Conservation (phyloP, 192 early-diverging fungal genomes). For the Pilobolus umbonatus region DNA sequence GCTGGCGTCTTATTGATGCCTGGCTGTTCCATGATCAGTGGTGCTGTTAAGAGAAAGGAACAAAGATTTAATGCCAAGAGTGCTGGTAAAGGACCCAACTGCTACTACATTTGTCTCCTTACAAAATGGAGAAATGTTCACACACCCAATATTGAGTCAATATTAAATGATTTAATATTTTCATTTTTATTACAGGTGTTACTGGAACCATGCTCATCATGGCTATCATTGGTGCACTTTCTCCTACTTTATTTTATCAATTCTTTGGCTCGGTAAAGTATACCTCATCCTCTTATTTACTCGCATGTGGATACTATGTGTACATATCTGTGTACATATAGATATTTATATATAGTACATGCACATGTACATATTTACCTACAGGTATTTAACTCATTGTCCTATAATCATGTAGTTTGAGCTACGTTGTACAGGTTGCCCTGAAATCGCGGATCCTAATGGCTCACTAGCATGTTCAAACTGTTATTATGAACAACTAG, state of each 20-base stretch:
- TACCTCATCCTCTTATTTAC: too few species aligned
- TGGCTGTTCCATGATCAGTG: conserved; percentile 90
- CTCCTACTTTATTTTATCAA: conserved; percentile 92
- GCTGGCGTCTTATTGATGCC: conserved; percentile 88
- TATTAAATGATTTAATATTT: background rate
- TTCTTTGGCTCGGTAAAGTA: conserved; percentile 76
- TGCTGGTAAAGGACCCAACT: conserved; percentile 53
- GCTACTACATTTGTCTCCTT: background rate
- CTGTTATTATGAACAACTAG: conserved; percentile 59
- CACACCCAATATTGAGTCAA: too few species aligned
- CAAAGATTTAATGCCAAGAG: conserved; percentile 94
- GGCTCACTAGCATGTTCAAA: conserved; percentile 41
- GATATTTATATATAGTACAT: background rate
- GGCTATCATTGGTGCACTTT: conserved; percentile 87
- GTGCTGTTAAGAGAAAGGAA: conserved; percentile 86
- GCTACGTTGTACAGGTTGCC: conserved; percentile 51
- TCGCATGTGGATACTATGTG: background rate
- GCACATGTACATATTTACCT: background rate
- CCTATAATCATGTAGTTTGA: conserved; percentile 41
- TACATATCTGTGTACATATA: background rate
- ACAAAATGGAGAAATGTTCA: background rate
- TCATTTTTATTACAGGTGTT: conserved; percentile 43
- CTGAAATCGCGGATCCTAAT: conserved; percentile 10
- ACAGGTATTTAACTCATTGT: too few species aligned
- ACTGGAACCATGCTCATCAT: conserved; percentile 94